Evolutionary conservation across 768 basidiomycete species (phyloP).

Genomic region (Boletus pseudo-olivaceus): DNA sequence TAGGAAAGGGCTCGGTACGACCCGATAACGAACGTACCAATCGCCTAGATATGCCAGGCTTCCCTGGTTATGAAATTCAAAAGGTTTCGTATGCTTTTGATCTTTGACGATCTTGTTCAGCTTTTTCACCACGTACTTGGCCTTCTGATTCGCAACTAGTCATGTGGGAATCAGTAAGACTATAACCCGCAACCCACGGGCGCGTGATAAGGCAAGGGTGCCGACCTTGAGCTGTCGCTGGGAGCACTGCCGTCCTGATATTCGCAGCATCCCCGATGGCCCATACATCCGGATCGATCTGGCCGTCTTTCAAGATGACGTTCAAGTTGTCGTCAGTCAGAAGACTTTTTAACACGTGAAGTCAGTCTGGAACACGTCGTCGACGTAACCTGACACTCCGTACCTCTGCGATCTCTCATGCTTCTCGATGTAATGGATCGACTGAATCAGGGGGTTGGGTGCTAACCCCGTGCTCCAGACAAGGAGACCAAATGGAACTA

Average conservation of each 20-base stretch:
- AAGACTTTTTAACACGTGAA: constrained; percentile 29
- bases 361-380: constrained; percentile 27
- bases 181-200: constrained; percentile 19
- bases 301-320: constrained; percentile 50
- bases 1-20: constrained; percentile 1
- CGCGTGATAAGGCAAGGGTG: constrained; percentile 13
- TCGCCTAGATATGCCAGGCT: constrained; percentile 79
- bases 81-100: constrained; percentile 44
- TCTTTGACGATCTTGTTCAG: constrained; percentile 63
- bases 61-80: constrained; percentile 70
- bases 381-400: constrained; percentile 16
- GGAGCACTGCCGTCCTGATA: constrained; percentile 55
- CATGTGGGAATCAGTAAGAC: constrained; percentile 6
- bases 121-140: constrained; percentile 59
- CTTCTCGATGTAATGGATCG: constrained; percentile 58
- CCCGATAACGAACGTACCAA: constrained; percentile 42
- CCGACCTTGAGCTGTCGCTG: constrained; percentile 82
- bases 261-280: constrained; percentile 78
- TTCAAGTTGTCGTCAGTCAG: constrained; percentile 59
- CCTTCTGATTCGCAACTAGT: constrained; percentile 75
- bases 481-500: constrained; percentile 77
- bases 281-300: constrained; percentile 65
- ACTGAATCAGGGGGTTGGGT: constrained; percentile 72
- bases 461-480: constrained; percentile 89
- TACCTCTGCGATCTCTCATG: constrained; percentile 56